phyloP scores from a whole-genome alignment of 441 rosid species.

The Bruguiera hainesii region DNA sequence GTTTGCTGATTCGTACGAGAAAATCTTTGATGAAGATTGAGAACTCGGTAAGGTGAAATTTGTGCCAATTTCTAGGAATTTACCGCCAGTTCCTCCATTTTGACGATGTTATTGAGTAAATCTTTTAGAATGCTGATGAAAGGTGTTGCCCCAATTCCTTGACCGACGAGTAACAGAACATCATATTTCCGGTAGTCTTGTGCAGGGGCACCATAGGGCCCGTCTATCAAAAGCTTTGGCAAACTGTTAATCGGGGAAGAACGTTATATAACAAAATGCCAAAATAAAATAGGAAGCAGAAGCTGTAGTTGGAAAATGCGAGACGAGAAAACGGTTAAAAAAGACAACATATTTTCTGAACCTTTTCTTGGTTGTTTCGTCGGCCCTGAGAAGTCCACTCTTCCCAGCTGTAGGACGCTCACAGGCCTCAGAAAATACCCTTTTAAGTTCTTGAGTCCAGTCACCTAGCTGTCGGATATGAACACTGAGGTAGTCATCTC shows the following conservation, averaged over 20 bases:
- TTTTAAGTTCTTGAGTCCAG: constrained; percentile 89
- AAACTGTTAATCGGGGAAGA: constrained; percentile 42
- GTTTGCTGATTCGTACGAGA: background rate
- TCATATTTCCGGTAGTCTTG: constrained; percentile 85
- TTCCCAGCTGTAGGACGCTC: constrained; percentile 70
- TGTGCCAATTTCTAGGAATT: constrained; percentile 22
- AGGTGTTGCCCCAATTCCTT: constrained; percentile 97
- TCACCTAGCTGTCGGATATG: constrained; percentile 92
- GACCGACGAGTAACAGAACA: constrained; percentile 79
- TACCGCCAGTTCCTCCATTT: constrained; percentile 76
- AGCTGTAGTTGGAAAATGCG: background rate
- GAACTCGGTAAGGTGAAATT: background rate
- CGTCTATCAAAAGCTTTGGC: constrained; percentile 86
- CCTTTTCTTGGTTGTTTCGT: constrained; percentile 75
- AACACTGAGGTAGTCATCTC: constrained; percentile 80
- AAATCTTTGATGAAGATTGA: background rate
- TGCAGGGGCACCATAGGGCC: constrained; percentile 97
- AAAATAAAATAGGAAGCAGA: background rate
- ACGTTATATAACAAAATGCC: background rate
- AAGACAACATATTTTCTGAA: constrained; percentile 11
- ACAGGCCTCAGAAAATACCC: constrained; percentile 72
- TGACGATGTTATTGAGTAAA: constrained; percentile 71
- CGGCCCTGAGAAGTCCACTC: constrained; percentile 93
- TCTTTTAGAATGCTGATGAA: constrained; percentile 90
- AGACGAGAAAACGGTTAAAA: background rate